Percentiles rank a stretch among this genome's conserved stretches.
These are phyloP conservation scores for Polytrichum formosum DNA, from an alignment of 225 moss, liverwort and hornwort species.

Conservation along the genomic window DNA sequence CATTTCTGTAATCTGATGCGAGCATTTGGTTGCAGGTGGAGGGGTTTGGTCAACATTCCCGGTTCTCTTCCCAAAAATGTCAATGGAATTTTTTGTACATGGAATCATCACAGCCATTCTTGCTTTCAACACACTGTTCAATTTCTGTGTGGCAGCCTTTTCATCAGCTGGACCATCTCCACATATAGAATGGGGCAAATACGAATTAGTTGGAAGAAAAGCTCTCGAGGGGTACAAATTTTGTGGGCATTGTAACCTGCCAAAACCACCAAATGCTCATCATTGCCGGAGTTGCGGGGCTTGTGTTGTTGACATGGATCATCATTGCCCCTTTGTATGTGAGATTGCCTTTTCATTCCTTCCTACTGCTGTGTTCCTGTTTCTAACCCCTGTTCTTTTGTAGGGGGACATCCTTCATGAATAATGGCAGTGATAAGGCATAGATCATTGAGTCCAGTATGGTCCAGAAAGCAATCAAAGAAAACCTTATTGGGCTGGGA, in stretches of 20 bases:
- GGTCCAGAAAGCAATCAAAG: neutral
- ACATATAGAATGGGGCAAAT: conserved; percentile 60
- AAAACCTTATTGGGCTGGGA: neutral
- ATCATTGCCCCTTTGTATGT: conserved; percentile 98
- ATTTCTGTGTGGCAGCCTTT: conserved; percentile 70
- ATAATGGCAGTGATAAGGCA: too few species aligned
- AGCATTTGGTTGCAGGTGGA: conserved; percentile 50
- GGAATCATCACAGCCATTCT: conserved; percentile 55
- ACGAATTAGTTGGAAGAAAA: conserved; percentile 56
- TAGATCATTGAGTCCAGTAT: too few species aligned
- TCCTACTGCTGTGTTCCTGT: neutral
- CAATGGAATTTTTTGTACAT: conserved; percentile 56
- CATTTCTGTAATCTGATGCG: too few species aligned
- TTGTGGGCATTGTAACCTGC: conserved; percentile 65
- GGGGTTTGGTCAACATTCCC: conserved; percentile 94
- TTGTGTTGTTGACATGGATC: conserved; percentile 97
- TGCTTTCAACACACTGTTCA: conserved; percentile 84
- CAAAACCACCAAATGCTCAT: conserved; percentile 84
- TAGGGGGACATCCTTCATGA: too few species aligned
- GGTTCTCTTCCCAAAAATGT: conserved; percentile 67
- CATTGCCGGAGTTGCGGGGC: conserved; percentile 87
- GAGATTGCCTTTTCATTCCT: conserved; percentile 3
- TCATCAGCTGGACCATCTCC: conserved; percentile 66
- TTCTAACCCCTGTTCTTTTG: neutral
- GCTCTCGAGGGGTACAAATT: conserved; percentile 82